Evolutionary conservation across 208 protist species (phyloP).

Genomic region (Trichomonas gallinae): DNA sequence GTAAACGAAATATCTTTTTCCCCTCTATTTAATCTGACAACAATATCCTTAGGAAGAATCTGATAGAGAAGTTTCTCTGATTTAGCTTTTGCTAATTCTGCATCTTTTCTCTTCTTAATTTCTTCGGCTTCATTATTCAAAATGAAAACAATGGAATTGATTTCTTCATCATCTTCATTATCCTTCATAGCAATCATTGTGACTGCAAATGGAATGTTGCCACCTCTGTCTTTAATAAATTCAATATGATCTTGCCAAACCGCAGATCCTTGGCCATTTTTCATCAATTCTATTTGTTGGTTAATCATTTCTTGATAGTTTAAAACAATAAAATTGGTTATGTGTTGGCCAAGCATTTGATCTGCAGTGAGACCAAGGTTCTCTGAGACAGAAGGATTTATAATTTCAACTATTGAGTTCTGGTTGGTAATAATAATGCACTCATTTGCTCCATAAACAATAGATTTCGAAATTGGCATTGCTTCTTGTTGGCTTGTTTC

Average conservation of each 20-base stretch:
- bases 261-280: not conserved
- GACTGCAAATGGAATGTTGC: not conserved
- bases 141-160: not conserved
- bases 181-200: not conserved
- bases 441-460: not conserved
- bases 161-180: not conserved
- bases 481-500: not conserved
- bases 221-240: not conserved
- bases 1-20: not conserved
- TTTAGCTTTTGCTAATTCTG: not conserved
- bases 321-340: not conserved
- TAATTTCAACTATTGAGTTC: not conserved
- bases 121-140: not conserved
- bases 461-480: not conserved
- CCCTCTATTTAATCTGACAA: not conserved
- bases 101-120: not conserved
- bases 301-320: not conserved
- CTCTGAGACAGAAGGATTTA: not conserved
- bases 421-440: not conserved
- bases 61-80: not conserved
- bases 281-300: not conserved
- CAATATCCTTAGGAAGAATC: not conserved
- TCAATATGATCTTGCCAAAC: not conserved
- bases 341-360: not conserved
- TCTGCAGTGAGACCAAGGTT: not conserved